phyloP scores from a whole-genome alignment of 495 filamentous ascomycete species.

The Aspergillus ostianus region DNA sequence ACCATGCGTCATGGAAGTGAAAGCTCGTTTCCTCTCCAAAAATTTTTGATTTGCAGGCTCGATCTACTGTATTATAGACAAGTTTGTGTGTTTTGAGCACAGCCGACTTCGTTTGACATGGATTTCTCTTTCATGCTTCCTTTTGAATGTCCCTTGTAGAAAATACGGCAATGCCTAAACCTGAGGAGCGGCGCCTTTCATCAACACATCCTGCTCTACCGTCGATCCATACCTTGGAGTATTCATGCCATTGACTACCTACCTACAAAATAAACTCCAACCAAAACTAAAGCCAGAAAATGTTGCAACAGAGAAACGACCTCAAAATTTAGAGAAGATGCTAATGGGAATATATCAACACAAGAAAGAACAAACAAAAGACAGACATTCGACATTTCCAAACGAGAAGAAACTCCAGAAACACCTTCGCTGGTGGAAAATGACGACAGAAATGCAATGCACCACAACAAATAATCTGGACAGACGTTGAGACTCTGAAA shows the following conservation, averaged over 20 bases:
- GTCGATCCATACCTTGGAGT: too few species aligned
- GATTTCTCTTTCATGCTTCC: constrained; percentile 7
- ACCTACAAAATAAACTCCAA: too few species aligned
- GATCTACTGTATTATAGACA: constrained; percentile 31
- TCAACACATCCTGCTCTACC: too few species aligned
- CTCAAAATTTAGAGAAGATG: not conserved
- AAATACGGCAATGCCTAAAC: too few species aligned
- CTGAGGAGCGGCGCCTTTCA: too few species aligned
- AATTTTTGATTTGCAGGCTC: constrained; percentile 19
- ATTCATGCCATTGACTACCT: too few species aligned
- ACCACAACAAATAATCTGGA: not conserved
- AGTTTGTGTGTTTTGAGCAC: constrained; percentile 9
- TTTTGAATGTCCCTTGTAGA: not conserved
- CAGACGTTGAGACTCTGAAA: not conserved
- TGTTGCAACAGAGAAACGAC: too few species aligned
- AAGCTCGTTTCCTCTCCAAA: not conserved
- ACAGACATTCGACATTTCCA: not conserved
- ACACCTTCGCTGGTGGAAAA: constrained; percentile 1
- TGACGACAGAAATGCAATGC: not conserved
- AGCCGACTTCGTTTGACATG: constrained; percentile 7
- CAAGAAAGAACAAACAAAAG: not conserved
- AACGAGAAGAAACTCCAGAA: constrained; percentile 1
- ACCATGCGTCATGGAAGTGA: constrained; percentile 5
- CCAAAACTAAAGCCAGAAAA: too few species aligned
- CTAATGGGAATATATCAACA: not conserved